Conservation (phyloP, 1,284 basidiomycete species). For the Boletus mariae region DNA sequence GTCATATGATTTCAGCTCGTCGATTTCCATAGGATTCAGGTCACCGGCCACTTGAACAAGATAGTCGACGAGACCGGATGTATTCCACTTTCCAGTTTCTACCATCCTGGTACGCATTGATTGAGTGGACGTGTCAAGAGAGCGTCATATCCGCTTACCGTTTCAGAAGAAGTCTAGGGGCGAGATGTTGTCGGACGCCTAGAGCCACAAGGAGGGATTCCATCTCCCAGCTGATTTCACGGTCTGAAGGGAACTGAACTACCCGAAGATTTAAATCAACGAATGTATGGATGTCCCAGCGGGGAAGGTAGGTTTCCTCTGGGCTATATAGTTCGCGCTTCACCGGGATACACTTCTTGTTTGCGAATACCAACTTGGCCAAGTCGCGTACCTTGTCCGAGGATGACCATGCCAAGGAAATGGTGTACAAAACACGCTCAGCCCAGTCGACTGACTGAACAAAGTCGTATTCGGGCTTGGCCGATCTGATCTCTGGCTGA, state of each 20-base stretch:
- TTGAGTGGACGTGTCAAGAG: no score
- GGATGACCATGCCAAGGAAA: conserved; percentile 74
- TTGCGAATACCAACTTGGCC: conserved; percentile 54
- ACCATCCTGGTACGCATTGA: no score
- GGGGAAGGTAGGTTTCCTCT: background rate
- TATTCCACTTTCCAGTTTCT: background rate
- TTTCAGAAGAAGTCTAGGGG: no score
- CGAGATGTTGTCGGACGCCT: no score
- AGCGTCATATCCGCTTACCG: no score
- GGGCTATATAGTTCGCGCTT: conserved; percentile 59
- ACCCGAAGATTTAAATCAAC: background rate
- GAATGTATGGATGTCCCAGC: background rate
- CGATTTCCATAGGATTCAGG: conserved; percentile 58
- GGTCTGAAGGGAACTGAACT: background rate
- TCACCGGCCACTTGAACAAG: no score
- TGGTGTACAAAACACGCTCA: conserved; percentile 67
- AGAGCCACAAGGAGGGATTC: background rate
- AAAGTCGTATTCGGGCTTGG: conserved; percentile 57
- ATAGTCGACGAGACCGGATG: background rate
- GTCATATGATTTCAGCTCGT: conserved; percentile 64
- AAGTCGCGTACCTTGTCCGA: conserved; percentile 22
- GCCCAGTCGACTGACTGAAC: conserved; percentile 68
- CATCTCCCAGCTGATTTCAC: background rate
- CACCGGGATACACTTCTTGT: conserved; percentile 77
- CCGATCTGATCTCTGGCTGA: conserved; percentile 38